Evolutionary conservation across 306 rosid species (phyloP), one percentile per base, ranked within the genome.

Genomic region (Acacia crassicarpa): DNA sequence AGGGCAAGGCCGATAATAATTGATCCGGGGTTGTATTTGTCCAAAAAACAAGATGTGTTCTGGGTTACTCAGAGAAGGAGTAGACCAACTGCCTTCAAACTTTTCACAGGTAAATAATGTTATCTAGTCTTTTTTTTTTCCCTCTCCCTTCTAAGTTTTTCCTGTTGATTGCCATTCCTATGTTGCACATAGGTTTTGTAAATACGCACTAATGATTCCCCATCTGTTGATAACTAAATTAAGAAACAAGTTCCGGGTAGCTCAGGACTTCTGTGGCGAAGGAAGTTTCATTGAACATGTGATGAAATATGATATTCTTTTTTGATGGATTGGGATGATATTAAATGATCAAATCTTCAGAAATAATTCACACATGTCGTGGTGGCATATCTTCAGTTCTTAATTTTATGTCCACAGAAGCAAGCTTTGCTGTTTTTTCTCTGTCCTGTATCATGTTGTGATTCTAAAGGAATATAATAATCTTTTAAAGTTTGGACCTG

Each of bases 41-140:
- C 86, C 17, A 88, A 85, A 87, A 91, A 89, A 61, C 59, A 85
- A 20, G 95, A 91, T 80, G 95, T 91, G 48, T 89, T 91, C 84
- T 89, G 93, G 93, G 87, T 88, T 65, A 89, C 95, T 53, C 95
- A 91, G 88, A 38, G 91, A 48, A 84, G 95, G 78, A 91, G 95
- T 82, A 86, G 89, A 85, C 95, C 95, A 25, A 91, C 95, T 10
- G 93, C 92, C 75, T 91, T 91, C 85, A 91, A 89, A 82, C 91
- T 91, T 51, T 91, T 91, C 63, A 91, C 95, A 85, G 95, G 93
- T 89, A 59, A 59, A 48, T 43, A 38, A 8, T 15, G 33, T 85
- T 25, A 38, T 43, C 53, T 15, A 49, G 11, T 53, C 38, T 53
- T 45, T 46, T 32, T 53, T 45, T 46, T 32, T 9, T 12, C 8